Percentiles rank a stretch among this genome's conserved stretches.
Evolutionary conservation across 2,329 filamentous ascomycete genomes (phyloP).

Genomic region (Zasmidium cellare): DNA sequence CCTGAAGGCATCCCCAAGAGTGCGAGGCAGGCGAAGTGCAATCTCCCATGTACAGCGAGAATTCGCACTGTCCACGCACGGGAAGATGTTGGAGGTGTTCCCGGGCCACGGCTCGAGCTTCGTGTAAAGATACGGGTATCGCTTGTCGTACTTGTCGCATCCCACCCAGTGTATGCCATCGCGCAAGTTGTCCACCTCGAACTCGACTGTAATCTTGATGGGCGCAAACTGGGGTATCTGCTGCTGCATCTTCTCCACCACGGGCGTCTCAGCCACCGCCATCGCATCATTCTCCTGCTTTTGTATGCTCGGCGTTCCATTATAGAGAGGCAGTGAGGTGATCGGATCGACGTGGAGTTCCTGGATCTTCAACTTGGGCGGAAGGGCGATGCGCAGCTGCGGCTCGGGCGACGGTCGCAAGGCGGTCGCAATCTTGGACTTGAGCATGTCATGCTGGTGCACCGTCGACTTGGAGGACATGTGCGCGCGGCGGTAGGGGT

Average conservation of each 20-base stretch:
- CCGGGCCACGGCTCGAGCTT: conserved; percentile 77
- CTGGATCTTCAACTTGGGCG: conserved; percentile 61
- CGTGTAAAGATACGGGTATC: conserved; percentile 91
- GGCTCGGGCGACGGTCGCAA: conserved; percentile 54
- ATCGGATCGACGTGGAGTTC: conserved; percentile 54
- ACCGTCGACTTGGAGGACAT: conserved; percentile 63
- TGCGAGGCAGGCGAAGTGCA: conserved; percentile 80
- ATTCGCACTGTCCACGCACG: conserved; percentile 83
- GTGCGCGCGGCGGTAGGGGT: conserved; percentile 67
- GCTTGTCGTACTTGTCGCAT: conserved; percentile 71
- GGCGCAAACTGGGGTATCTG: conserved; percentile 53
- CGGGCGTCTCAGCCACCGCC: conserved; percentile 33
- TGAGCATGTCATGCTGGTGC: conserved; percentile 75
- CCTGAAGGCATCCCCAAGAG: conserved; percentile 71
- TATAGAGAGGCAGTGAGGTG: conserved; percentile 37
- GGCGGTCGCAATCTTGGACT: conserved; percentile 64
- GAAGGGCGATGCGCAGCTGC: conserved; percentile 60
- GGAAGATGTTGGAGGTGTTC: conserved; percentile 82
- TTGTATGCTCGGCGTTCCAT: conserved; percentile 40
- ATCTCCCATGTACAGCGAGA: conserved; percentile 85
- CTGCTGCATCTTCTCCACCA: conserved; percentile 27
- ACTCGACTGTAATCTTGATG: conserved; percentile 72
- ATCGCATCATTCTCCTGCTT: conserved; percentile 34
- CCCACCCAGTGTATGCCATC: conserved; percentile 94
- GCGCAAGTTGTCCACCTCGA: conserved; percentile 70